phyloP scores from a whole-genome alignment of 2,329 filamentous ascomycete species.

The Paracorniculantispora psalliotae region DNA sequence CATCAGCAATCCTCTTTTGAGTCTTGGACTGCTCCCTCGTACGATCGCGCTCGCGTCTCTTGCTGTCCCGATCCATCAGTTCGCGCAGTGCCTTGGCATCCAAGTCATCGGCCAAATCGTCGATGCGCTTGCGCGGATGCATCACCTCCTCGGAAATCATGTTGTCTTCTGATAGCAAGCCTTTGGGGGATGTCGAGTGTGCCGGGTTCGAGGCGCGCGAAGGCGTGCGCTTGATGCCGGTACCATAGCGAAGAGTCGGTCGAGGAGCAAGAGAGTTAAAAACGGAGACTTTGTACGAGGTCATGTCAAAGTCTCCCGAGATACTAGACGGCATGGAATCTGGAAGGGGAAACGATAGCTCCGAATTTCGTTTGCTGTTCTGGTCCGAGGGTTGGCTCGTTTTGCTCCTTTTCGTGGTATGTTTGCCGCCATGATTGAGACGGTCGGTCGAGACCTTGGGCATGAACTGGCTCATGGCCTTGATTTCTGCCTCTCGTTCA shows the following conservation, averaged over 20 bases:
- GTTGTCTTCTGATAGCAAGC: conserved; percentile 45
- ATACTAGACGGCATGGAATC: conserved; percentile 73
- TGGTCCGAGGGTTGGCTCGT: conserved; percentile 45
- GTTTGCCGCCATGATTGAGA: conserved; percentile 42
- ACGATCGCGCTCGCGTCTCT: conserved; percentile 71
- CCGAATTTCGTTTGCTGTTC: conserved; percentile 60
- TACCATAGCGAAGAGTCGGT: conserved; percentile 73
- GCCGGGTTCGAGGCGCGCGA: conserved; percentile 41
- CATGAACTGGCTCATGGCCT: conserved; percentile 69
- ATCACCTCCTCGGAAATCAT: conserved; percentile 58
- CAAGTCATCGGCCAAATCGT: conserved; percentile 77
- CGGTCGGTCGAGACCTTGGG: conserved; percentile 55
- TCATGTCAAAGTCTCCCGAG: conserved; percentile 67
- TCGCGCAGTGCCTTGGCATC: conserved; percentile 80
- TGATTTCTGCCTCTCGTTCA: conserved; percentile 81
- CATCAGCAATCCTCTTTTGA: conserved; percentile 58
- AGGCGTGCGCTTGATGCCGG: conserved; percentile 55
- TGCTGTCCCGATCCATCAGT: conserved; percentile 82
- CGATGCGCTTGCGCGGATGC: conserved; percentile 56
- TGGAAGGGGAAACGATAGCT: conserved; percentile 68
- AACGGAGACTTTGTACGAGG: conserved; percentile 72
- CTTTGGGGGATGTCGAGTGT: conserved; percentile 46
- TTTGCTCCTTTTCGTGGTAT: conserved; percentile 62
- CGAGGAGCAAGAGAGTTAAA: conserved; percentile 79
- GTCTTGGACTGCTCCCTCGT: conserved; percentile 62